A percentile compares a stretch with the other conserved stretches of the same genome.
Evolutionary conservation across 1,139 yeast genomes (phyloP).

Genomic region (Scheffersomyces parashehatae): DNA sequence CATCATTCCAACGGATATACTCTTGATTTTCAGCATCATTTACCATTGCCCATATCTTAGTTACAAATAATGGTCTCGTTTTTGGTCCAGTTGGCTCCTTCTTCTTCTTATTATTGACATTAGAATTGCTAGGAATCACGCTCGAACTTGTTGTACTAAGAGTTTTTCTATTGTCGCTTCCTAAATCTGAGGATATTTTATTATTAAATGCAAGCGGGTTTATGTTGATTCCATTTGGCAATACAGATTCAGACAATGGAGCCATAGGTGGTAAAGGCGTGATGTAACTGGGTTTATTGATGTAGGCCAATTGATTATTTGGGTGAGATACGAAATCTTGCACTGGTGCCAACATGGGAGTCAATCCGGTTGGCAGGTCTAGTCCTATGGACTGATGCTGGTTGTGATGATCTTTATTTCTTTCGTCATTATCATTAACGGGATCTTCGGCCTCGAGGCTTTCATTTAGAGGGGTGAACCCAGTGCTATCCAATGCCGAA

Average conservation of each 20-base stretch:
- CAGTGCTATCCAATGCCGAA: slow-evolving; percentile 6
- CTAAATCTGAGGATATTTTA: background rate
- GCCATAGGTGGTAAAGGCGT: slow-evolving; percentile 31
- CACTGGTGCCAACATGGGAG: slow-evolving; percentile 10
- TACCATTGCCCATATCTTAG: slow-evolving; percentile 94
- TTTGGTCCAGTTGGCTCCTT: slow-evolving; percentile 40
- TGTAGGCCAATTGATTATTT: slow-evolving; percentile 15
- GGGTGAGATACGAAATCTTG: slow-evolving; percentile 3
- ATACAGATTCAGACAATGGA: slow-evolving; percentile 38
- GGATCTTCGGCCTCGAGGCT: slow-evolving; percentile 2
- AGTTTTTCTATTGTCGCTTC: background rate
- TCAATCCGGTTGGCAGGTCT: slow-evolving; percentile 9
- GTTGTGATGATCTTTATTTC: background rate
- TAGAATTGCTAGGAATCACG: slow-evolving; percentile 1
- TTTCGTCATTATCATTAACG: background rate
- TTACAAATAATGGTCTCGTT: slow-evolving; percentile 80
- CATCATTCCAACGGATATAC: slow-evolving; percentile 80
- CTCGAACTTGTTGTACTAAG: too few relatives aligned
- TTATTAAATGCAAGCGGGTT: slow-evolving; percentile 12
- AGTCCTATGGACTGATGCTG: slow-evolving; percentile 8
- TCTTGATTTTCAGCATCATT: slow-evolving; percentile 71
- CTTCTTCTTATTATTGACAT: slow-evolving; percentile 16
- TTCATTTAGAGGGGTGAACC: background rate
- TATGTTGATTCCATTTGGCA: slow-evolving; percentile 25
- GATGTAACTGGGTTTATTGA: slow-evolving; percentile 14